Evolutionary conservation across 495 filamentous ascomycete genomes (phyloP).

Genomic region (Podospora comata): DNA sequence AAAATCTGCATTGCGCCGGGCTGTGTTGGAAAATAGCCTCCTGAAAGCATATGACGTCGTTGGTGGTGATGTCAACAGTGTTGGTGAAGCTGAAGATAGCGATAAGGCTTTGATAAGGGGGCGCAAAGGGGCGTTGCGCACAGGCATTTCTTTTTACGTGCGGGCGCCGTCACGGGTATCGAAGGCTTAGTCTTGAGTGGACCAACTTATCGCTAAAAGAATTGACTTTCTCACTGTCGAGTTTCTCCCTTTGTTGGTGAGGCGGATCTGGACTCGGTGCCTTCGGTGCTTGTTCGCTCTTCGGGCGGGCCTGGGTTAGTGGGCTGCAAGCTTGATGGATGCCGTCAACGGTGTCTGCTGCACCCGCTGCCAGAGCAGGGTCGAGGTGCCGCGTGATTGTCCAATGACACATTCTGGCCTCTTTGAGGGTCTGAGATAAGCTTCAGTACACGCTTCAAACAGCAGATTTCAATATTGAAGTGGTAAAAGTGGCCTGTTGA

Average conservation of each 20-base stretch:
- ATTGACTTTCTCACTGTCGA: neutral
- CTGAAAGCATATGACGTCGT: neutral
- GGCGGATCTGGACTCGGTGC: neutral
- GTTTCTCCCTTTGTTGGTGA: neutral
- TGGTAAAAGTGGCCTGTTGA: neutral
- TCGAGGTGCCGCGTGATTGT: neutral
- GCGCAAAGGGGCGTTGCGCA: neutral
- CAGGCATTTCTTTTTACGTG: neutral
- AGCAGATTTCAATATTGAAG: neutral
- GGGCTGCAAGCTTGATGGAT: neutral
- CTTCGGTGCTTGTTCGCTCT: neutral
- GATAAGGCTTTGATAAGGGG: conserved; percentile 4
- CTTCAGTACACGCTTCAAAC: neutral
- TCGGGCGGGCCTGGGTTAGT: neutral
- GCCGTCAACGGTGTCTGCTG: neutral
- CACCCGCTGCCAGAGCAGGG: neutral
- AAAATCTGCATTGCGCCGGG: conserved; percentile 59
- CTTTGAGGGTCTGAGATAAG: neutral
- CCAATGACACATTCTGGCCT: neutral
- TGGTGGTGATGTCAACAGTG: neutral
- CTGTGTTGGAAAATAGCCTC: conserved; percentile 30
- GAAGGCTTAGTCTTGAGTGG: neutral
- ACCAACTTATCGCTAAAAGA: neutral
- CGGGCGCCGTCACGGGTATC: neutral
- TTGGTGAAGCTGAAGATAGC: neutral